These are phyloP conservation scores for Takashimella koratensis DNA, from an alignment of 1,284 basidiomycete genomes.

Conservation along the genomic window DNA sequence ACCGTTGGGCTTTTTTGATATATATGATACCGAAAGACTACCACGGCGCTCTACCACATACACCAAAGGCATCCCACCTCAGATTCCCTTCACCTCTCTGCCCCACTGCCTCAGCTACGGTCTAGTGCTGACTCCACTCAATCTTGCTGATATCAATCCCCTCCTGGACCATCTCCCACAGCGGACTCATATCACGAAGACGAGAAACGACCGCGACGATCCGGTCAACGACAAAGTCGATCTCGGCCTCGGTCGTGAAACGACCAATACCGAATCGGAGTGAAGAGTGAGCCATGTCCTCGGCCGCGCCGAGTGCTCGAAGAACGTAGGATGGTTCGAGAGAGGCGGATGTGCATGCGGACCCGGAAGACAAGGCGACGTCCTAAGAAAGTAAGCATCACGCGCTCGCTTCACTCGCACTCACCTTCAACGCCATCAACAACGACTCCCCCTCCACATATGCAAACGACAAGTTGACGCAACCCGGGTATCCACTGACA, in stretches of 20 bases:
- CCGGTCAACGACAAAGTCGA: conserved; percentile 89
- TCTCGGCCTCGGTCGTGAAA: conserved; percentile 96
- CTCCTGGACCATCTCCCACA: conserved; percentile 94
- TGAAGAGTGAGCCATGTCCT: conserved; percentile 99
- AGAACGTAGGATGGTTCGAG: conserved; percentile 98
- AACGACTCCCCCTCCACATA: conserved; percentile 98
- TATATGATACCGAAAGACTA: no score
- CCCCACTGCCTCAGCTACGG: no score
- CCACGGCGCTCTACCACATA: no score
- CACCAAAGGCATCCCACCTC: no score
- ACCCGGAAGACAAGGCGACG: conserved; percentile 94
- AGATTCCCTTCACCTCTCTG: no score
- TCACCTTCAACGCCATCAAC: conserved; percentile 87
- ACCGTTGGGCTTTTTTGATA: no score
- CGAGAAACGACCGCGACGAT: conserved; percentile 78
- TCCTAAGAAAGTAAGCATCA: conserved; percentile 56
- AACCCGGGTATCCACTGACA: conserved; percentile 77
- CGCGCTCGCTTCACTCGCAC: conserved; percentile 6
- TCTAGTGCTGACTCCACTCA: conserved; percentile 59
- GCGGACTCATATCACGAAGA: conserved; percentile 74
- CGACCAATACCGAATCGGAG: conserved; percentile 96
- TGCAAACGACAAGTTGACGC: conserved; percentile 91
- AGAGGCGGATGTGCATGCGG: conserved; percentile 97
- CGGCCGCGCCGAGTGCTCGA: conserved; percentile 89
- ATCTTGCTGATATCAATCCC: conserved; percentile 92